Evolutionary conservation across 2,329 filamentous ascomycete species (phyloP).

Genomic region (Colletotrichum sp.): DNA sequence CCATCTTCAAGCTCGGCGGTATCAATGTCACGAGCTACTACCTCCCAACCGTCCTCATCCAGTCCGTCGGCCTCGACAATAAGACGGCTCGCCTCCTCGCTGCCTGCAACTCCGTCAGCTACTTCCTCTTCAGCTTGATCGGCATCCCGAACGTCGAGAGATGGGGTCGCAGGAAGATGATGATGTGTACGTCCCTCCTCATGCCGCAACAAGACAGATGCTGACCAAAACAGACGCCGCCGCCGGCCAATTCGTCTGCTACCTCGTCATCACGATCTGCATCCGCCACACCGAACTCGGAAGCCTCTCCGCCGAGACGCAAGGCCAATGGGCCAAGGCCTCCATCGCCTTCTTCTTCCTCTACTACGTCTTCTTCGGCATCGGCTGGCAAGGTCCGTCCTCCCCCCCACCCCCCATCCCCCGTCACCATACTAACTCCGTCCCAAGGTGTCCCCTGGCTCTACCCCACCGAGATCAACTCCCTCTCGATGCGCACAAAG

Average conservation of each 20-base stretch:
- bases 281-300: slow-evolving; percentile 43
- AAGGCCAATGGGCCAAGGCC: not conserved
- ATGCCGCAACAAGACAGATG: fast-evolving
- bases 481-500: slow-evolving; percentile 34
- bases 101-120: slow-evolving; percentile 45
- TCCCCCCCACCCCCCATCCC: fast-evolving
- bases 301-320: slow-evolving; percentile 1
- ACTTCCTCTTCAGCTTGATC: slow-evolving; percentile 31
- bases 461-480: slow-evolving; percentile 40
- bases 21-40: slow-evolving; percentile 35
- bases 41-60: slow-evolving; percentile 52
- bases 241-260: slow-evolving; percentile 56
- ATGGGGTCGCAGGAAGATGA: slow-evolving; percentile 60
- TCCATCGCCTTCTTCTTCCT: slow-evolving; percentile 27
- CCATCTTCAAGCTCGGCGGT: slow-evolving; percentile 22
- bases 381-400: slow-evolving; percentile 10
- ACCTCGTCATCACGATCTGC: slow-evolving; percentile 55
- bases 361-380: slow-evolving; percentile 25
- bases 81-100: slow-evolving; percentile 55
- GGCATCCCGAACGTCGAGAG: slow-evolving; percentile 32
- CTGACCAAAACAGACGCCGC: slow-evolving; percentile 37
- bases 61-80: slow-evolving; percentile 55
- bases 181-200: slow-evolving; percentile 48
- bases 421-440: not conserved
- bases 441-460: slow-evolving; percentile 28